Conservation (phyloP, 2,329 filamentous ascomycete species). For the Plectosphaerella plurivora region DNA sequence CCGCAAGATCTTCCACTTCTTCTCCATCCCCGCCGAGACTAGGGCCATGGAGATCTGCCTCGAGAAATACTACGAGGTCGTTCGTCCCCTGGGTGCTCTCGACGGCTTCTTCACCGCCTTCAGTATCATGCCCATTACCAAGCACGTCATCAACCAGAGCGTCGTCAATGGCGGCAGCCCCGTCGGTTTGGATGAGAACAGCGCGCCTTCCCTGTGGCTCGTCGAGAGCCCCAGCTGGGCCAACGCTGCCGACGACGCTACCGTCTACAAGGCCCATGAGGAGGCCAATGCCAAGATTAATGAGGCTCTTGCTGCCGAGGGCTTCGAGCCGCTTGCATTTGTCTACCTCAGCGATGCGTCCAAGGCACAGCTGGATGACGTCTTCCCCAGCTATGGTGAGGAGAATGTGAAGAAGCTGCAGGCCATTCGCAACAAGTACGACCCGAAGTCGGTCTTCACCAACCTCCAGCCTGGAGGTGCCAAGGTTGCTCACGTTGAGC, state of each 20-base stretch:
- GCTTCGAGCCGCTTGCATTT: constrained; percentile 27
- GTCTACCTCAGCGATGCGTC: constrained; percentile 44
- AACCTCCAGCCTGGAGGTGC: constrained; percentile 32
- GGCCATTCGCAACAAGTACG: constrained; percentile 27
- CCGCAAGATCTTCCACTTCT: constrained; percentile 15
- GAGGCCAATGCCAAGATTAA: constrained; percentile 20
- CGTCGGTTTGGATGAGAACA: constrained; percentile 19
- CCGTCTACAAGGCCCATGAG: constrained; percentile 19
- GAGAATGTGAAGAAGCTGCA: constrained; percentile 28
- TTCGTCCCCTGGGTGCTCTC: constrained; percentile 5
- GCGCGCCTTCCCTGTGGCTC: constrained; percentile 4
- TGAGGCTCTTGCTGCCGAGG: constrained; percentile 18
- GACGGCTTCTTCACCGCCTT: constrained; percentile 13
- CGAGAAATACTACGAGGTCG: constrained; percentile 8
- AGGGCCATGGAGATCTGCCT: background rate
- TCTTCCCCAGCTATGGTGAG: constrained; percentile 33
- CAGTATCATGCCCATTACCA: constrained; percentile 34
- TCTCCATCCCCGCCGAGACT: constrained; percentile 10
- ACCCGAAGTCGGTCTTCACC: constrained; percentile 29
- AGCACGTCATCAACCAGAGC: constrained; percentile 25
- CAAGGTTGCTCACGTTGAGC: constrained; percentile 19
- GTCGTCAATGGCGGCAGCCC: constrained; percentile 22
- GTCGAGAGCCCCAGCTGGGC: constrained; percentile 11
- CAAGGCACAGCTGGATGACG: constrained; percentile 28
- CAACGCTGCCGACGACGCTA: constrained; percentile 24